Base-by-base conservation (phyloP, 2,329 filamentous ascomycete genomes). In the Anthostomella pinea region DNA sequence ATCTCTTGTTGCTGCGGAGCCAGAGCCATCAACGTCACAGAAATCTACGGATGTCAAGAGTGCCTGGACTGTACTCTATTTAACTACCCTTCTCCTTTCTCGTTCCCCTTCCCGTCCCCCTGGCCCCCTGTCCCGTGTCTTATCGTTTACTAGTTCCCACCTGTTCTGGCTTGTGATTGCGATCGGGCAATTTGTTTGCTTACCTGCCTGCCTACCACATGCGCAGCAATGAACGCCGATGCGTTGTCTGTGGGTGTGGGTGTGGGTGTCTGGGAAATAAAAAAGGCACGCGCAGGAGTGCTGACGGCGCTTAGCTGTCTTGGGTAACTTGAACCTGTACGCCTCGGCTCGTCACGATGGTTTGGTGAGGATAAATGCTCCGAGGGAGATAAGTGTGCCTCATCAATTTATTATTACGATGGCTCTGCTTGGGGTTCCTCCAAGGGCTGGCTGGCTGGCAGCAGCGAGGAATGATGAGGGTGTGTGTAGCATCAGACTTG, bases 371-470 rank as follows among this genome's bases (percentile, higher is more conserved):
- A 44, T 52, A 55, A 58, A 57, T 55, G 46, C 48, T 55, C 54
- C 53, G 54, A 58, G 42, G 44, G 37, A 54, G 54, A 57, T 57
- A 58, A 56, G 53, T 51, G 48, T 56, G 35, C 39, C 53, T 54
- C n/a, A n/a, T n/a, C 46, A 50, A 57, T 49, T 51, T 54, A 52
- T 48, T 48, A 52, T 51, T n/a, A n/a, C n/a, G n/a, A n/a, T 40
- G 38, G 28, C 32, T 33, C 38, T 27, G 25, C 30, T 33, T 38
- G 37, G 36, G 41, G 43, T 40, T 43, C 34, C 32, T 40, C 35
- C 30, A 36, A 28, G 29, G n/a, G n/a, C n/a, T n/a, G n/a, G n/a
- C n/a, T n/a, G n/a, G n/a, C n/a, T n/a, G n/a, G n/a, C n/a, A n/a
- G n/a, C n/a, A n/a, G n/a, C n/a, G n/a, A 30, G 41, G 43, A 44